Base-by-base conservation (phyloP, 495 filamentous ascomycete genomes). In the Penicillium subrubescens region DNA sequence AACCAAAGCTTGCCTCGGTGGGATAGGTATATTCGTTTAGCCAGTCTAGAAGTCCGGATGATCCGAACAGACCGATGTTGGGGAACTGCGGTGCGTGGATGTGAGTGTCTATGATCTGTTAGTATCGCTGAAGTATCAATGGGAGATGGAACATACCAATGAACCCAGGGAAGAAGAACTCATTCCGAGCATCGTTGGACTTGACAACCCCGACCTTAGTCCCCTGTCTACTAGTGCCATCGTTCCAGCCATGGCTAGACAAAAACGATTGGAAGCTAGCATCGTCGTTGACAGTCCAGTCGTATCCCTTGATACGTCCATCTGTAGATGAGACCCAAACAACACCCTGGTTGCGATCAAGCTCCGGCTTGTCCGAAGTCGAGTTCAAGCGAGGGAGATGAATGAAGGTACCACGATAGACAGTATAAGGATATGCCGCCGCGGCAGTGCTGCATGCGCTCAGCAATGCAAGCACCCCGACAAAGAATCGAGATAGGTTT, bases 1-100 rank as follows among this genome's bases (percentile, higher is more conserved):
- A 65, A 7, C 77, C 69, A 59, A 97, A 85, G 21, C 89, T 91
- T 19, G 86, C 81, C 77, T 98, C 94, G 60, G 96, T 83, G 1
- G 94, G 94, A 77, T 95, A 98, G n/a, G 94, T 98, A 79, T 98
- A 97, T 8, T 82, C 91, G 64, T 93, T 81, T 5, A 98, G 84
- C 94, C 94, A 98, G 77, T 92, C 87, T 27, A 98, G 84, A 43
- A 98, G 87, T 15, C 93, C 96, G 2, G 89, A 87, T 59, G 89
- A 90, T 72, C 94, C 94, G 71, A 97, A 97, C 68, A 98, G 88
- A 56, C 94, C 94, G 8, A 86, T 82, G 70, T 98, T 98, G 63
- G 94, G 93, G 72, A 95, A 95, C 81, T 98, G 94, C 1, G 92
- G 85, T 55, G 94, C 94, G 76, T 98, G 94, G 66, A 96, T 90